A percentile compares a stretch with the other conserved stretches of the same genome.
phyloP scores from a whole-genome alignment of 495 filamentous ascomycete species.

The Talaromyces stipitatus region DNA sequence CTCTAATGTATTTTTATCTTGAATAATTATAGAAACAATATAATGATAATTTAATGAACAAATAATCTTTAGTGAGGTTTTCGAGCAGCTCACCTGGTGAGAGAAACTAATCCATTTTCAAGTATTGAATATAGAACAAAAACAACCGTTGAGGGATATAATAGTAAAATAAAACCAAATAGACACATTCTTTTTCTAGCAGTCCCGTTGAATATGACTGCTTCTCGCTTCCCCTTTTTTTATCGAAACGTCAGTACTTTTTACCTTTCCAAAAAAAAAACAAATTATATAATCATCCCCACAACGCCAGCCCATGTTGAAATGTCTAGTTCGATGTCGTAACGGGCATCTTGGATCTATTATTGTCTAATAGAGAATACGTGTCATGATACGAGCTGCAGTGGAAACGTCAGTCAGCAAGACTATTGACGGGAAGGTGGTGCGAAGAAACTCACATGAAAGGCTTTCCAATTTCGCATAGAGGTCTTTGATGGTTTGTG shows the following conservation, averaged over 20 bases:
- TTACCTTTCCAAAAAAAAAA: background rate
- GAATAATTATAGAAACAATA: background rate
- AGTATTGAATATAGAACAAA: background rate
- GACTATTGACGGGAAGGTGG: background rate
- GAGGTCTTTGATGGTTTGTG: slow-evolving; percentile 74
- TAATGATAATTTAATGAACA: background rate
- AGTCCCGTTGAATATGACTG: slow-evolving; percentile 2
- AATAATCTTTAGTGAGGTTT: background rate
- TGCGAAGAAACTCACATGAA: slow-evolving; percentile 55
- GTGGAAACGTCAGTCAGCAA: background rate
- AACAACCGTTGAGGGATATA: slow-evolving; percentile 3
- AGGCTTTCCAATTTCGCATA: slow-evolving; percentile 74
- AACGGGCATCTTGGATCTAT: background rate
- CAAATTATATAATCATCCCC: background rate
- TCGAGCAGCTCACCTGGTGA: too few species aligned
- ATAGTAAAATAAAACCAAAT: background rate
- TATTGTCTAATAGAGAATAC: slow-evolving; percentile 68
- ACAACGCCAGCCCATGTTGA: slow-evolving; percentile 6
- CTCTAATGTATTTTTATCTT: background rate
- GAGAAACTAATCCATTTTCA: too few species aligned
- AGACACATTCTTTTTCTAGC: background rate
- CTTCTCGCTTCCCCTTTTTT: background rate
- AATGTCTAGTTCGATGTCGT: background rate
- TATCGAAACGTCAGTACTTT: background rate
- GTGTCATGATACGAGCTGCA: slow-evolving; percentile 74